A percentile compares a stretch with the other conserved stretches of the same genome.
These are phyloP conservation scores for Aspergillus fumigatus DNA, from an alignment of 2,329 filamentous ascomycete species.

Conservation along the genomic window DNA sequence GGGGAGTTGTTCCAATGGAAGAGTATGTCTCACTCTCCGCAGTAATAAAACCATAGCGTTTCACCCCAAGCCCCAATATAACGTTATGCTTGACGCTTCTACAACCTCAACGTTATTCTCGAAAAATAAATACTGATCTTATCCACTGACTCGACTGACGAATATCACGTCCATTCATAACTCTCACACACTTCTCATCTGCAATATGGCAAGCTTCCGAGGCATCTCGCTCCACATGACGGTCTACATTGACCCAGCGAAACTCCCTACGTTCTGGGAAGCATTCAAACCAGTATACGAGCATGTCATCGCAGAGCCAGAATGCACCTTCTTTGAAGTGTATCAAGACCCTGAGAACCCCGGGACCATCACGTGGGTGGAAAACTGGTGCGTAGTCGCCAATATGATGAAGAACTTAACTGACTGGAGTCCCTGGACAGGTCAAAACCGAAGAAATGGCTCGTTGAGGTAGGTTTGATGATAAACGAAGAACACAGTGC, in stretches of 20 bases:
- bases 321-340: conserved; percentile 44
- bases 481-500: too few species aligned
- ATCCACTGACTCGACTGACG: rapidly evolving
- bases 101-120: too few species aligned
- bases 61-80: too few species aligned
- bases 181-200: too few species aligned
- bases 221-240: conserved; percentile 15
- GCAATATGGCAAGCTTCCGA: too few species aligned
- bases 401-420: conserved; percentile 13
- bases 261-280: conserved; percentile 27
- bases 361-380: conserved; percentile 17
- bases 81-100: too few species aligned
- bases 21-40: too few species aligned
- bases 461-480: conserved; percentile 16
- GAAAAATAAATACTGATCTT: too few species aligned
- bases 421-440: conserved; percentile 8
- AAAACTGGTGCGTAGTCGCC: too few species aligned
- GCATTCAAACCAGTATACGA: conserved; percentile 39
- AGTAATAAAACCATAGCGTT: too few species aligned
- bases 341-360: conserved; percentile 35
- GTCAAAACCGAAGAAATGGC: conserved; percentile 27
- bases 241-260: conserved; percentile 21
- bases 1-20: too few species aligned
- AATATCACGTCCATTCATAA: too few species aligned
- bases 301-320: conserved; percentile 39